A percentile compares a stretch with the other conserved stretches of the same genome.
Evolutionary conservation across 2,329 filamentous ascomycete species (phyloP).

Genomic region (Diaporthe vexans): DNA sequence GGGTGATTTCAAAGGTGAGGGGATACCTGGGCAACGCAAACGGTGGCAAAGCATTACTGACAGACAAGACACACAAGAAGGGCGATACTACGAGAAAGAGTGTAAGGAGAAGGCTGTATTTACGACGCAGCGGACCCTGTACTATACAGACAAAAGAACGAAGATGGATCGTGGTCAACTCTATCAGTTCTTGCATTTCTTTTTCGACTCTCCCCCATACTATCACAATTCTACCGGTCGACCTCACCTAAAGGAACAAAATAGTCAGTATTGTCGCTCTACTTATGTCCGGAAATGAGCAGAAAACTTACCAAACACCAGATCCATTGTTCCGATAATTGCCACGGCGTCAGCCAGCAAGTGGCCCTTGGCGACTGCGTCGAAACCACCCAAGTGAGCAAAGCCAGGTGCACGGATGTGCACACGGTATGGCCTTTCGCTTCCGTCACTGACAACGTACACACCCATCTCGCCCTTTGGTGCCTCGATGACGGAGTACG

Average conservation of each 20-base stretch:
- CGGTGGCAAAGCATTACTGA: background rate
- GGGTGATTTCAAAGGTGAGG: background rate
- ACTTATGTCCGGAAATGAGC: background rate
- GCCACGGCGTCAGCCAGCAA: conserved; percentile 96
- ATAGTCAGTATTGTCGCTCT: conserved; percentile 50
- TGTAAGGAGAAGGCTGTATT: conserved; percentile 36
- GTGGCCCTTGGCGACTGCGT: conserved; percentile 93
- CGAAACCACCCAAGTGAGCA: conserved; percentile 93
- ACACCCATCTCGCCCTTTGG: conserved; percentile 99
- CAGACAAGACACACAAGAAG: background rate
- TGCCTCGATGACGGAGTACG: conserved; percentile 98
- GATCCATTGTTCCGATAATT: conserved; percentile 91
- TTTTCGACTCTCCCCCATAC: conserved; percentile 44
- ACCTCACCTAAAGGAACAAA: conserved; percentile 66
- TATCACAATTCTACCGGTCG: conserved; percentile 63
- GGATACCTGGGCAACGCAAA: background rate
- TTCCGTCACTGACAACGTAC: conserved; percentile 94
- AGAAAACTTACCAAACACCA: conserved; percentile 82
- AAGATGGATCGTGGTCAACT: conserved; percentile 23
- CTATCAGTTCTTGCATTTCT: conserved; percentile 42
- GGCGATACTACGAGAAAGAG: background rate
- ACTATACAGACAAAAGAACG: conserved; percentile 36
- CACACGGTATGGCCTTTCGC: conserved; percentile 95
- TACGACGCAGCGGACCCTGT: conserved; percentile 23
- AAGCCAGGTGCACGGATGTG: conserved; percentile 98